Base-by-base conservation (phyloP, 352 stramenopile genomes). In the Pythium utonaiense region DNA sequence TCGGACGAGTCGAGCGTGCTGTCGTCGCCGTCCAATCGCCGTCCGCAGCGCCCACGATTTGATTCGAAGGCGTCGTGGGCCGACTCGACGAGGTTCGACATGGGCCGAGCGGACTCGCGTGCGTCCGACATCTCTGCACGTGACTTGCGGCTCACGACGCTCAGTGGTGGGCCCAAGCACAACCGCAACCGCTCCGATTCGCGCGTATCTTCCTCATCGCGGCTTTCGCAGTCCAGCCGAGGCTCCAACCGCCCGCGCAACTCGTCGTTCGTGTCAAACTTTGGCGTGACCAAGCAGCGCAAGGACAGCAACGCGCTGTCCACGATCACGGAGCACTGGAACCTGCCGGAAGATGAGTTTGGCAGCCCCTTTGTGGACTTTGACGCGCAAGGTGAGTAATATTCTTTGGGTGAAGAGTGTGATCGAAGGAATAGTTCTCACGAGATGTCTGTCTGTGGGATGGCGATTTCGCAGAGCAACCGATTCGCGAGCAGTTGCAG, bases 291-390 rank as follows among this genome's bases (percentile, higher is more conserved):
- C 13, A 86, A 83, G 58, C 67, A 65, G 24, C 81, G 73, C 53
- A 88, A 80, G 41, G 82, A 88, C 48, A 91, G 78, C 69, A 87
- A 81, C 40, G 77, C 85, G 31, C 67, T 91, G 53, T 95, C 81
- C 27, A 95, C 81, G 7, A 95, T 93, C 53, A 93, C 83, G n/a
- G 83, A 93, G 75, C 84, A 90, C 66, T 93, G 83, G 83, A 91
- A 93, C 58, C 47, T 93, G 47, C 69, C 71, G 0, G 81, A 95
- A 57, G 83, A 93, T 45, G 74, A 90, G 64, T 89, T 91, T 56
- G 82, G 78, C 1, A 87, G 80, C 36, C 79, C 81, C 30, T 93
- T 93, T 48, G 59, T 81, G 0, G 81, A 92, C 9, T 91, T 92
- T 67, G 81, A 93, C 49, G 85, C 81, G 9, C 78, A 95, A 73